Conservation (phyloP, 2,329 filamentous ascomycete species). For the Metarhizium brunneum region DNA sequence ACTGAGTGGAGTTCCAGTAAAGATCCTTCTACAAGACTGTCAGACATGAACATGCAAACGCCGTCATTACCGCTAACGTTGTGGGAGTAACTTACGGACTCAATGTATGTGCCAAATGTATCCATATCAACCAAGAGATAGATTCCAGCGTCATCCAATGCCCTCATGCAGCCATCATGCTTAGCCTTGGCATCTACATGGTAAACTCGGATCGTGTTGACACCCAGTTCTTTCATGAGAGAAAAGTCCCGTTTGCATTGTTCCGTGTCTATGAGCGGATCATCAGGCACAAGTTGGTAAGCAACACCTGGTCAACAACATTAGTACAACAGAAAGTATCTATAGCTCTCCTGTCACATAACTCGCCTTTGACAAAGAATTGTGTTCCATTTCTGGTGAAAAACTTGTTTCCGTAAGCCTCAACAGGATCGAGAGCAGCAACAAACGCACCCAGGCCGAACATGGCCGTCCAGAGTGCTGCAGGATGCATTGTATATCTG, state of each 20-base stretch:
- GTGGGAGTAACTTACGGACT: slow-evolving; percentile 36
- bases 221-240: slow-evolving; percentile 71
- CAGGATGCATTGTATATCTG: slow-evolving; percentile 26
- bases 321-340: not conserved
- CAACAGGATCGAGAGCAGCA: slow-evolving; percentile 37
- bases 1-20: slow-evolving; percentile 65
- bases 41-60: not conserved
- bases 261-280: slow-evolving; percentile 65
- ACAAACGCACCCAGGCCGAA: slow-evolving; percentile 22
- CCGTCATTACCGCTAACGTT: not conserved
- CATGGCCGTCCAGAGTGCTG: slow-evolving; percentile 23
- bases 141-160: slow-evolving; percentile 71
- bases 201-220: slow-evolving; percentile 81
- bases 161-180: slow-evolving; percentile 73
- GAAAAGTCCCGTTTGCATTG: slow-evolving; percentile 69
- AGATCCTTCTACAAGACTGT: slow-evolving; percentile 37
- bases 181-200: slow-evolving; percentile 66
- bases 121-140: slow-evolving; percentile 81
- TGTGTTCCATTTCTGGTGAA: slow-evolving; percentile 73
- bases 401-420: slow-evolving; percentile 68
- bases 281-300: slow-evolving; percentile 55
- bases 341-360: not conserved
- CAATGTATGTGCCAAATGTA: slow-evolving; percentile 60
- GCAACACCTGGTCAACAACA: slow-evolving; percentile 50
- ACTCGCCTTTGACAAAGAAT: slow-evolving; percentile 72